Percentiles rank a stretch among this genome's conserved stretches.
Evolutionary conservation across 2,329 filamentous ascomycete species (phyloP).

Genomic region (Cytospora schulzeri): DNA sequence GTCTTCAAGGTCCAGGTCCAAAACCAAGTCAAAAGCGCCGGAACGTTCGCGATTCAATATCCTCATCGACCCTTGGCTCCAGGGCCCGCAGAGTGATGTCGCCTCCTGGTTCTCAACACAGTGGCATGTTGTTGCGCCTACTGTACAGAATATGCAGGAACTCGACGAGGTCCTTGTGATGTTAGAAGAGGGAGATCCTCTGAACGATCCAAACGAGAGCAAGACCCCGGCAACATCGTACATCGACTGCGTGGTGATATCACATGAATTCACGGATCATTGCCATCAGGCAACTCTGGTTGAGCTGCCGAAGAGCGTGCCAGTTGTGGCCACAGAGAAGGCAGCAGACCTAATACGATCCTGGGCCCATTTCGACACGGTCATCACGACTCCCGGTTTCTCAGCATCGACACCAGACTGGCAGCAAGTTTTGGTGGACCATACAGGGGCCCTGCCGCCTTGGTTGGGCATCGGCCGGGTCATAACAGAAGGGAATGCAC

Average conservation of each 20-base stretch:
- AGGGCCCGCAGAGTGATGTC: conserved; percentile 64
- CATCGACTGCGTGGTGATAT: conserved; percentile 62
- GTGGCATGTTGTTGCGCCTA: conserved; percentile 59
- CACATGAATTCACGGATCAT: conserved; percentile 70
- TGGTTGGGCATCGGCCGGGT: conserved; percentile 66
- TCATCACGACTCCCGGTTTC: conserved; percentile 54
- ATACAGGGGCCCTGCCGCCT: conserved; percentile 47
- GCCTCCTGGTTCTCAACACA: conserved; percentile 67
- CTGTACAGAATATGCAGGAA: conserved; percentile 56
- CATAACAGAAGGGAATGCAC: conserved; percentile 52
- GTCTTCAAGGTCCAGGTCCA: background rate
- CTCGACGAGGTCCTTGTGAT: conserved; percentile 54
- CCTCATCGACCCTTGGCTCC: conserved; percentile 67
- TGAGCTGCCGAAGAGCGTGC: conserved; percentile 54
- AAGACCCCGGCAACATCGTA: conserved; percentile 34
- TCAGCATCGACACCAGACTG: conserved; percentile 32
- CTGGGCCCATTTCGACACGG: conserved; percentile 62
- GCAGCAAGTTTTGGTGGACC: conserved; percentile 32
- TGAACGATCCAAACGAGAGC: conserved; percentile 7
- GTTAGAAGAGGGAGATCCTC: conserved; percentile 43
- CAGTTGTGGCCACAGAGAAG: conserved; percentile 62
- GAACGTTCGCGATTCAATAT: conserved; percentile 62
- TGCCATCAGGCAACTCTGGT: conserved; percentile 64
- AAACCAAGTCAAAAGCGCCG: conserved; percentile 38
- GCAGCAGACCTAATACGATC: conserved; percentile 57